These are phyloP conservation scores for Nicotiana undulata DNA, from an alignment of 257 asterid genomes.

Conservation along the genomic window DNA sequence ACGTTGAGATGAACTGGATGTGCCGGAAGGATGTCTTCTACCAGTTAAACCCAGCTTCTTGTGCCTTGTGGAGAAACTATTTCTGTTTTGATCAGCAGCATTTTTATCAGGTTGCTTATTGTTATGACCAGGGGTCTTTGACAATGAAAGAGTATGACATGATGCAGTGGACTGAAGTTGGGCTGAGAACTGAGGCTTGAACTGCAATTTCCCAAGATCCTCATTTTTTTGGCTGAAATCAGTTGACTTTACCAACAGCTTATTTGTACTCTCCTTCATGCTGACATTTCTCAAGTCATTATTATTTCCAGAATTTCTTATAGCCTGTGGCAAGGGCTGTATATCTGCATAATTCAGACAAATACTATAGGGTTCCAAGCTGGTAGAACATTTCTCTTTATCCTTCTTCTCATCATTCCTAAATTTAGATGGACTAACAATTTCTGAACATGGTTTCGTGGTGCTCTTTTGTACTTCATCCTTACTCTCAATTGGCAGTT, in stretches of 20 bases:
- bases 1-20: constrained; percentile 13
- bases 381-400: constrained; percentile 18
- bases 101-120: constrained; percentile 12
- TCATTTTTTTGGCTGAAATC: constrained; percentile 15
- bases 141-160: neutral
- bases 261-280: constrained; percentile 5
- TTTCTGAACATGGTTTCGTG: constrained; percentile 30
- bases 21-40: constrained; percentile 14
- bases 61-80: constrained; percentile 18
- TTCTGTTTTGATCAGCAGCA: constrained; percentile 16
- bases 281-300: constrained; percentile 10
- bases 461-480: constrained; percentile 15
- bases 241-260: constrained; percentile 11
- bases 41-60: constrained; percentile 37
- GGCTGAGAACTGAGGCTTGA: constrained; percentile 13
- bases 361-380: constrained; percentile 13
- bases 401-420: constrained; percentile 16
- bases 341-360: constrained; percentile 13
- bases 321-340: constrained; percentile 10
- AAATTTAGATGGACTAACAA: constrained; percentile 24
- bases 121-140: constrained; percentile 8
- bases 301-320: constrained; percentile 6
- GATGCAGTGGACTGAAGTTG: constrained; percentile 7
- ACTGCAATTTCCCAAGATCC: constrained; percentile 13
- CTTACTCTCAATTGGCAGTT: constrained; percentile 5